Conservation (phyloP, 768 basidiomycete species). For the Chiua virens region DNA sequence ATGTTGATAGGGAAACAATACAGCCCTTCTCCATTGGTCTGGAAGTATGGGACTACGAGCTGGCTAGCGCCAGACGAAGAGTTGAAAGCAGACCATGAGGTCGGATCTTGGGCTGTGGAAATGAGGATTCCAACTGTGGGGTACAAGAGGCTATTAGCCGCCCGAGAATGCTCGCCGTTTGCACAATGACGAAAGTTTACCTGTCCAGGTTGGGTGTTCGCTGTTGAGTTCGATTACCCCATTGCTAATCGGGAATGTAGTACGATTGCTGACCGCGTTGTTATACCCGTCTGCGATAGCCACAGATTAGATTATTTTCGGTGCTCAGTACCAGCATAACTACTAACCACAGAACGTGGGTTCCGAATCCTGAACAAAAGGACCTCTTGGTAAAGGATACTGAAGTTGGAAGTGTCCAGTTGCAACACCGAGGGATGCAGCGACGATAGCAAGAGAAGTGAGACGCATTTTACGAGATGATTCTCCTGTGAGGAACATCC, state of each 20-base stretch:
- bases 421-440: constrained; percentile 41
- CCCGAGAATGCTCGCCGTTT: too few species aligned
- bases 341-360: constrained; percentile 65
- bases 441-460: constrained; percentile 36
- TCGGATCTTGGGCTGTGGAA: constrained; percentile 57
- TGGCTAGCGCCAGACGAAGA: constrained; percentile 34
- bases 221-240: constrained; percentile 58
- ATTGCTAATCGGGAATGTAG: constrained; percentile 63
- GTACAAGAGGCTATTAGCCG: constrained; percentile 3
- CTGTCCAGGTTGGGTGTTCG: too few species aligned
- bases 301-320: not conserved
- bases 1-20: constrained; percentile 73
- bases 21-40: constrained; percentile 53
- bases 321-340: constrained; percentile 14
- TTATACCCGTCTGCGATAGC: constrained; percentile 59
- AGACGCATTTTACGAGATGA: constrained; percentile 31
- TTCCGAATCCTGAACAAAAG: constrained; percentile 60
- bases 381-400: constrained; percentile 72
- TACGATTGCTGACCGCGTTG: constrained; percentile 52
- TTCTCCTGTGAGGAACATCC: too few species aligned
- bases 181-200: too few species aligned
- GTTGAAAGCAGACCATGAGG: constrained; percentile 63
- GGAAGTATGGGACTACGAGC: constrained; percentile 47
- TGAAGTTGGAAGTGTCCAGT: constrained; percentile 80
- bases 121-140: constrained; percentile 51